Percentiles rank a stretch among this genome's conserved stretches.
These are phyloP conservation scores for Coemansia sp. DNA, from an alignment of 192 early-diverging fungal genomes.

Conservation along the genomic window DNA sequence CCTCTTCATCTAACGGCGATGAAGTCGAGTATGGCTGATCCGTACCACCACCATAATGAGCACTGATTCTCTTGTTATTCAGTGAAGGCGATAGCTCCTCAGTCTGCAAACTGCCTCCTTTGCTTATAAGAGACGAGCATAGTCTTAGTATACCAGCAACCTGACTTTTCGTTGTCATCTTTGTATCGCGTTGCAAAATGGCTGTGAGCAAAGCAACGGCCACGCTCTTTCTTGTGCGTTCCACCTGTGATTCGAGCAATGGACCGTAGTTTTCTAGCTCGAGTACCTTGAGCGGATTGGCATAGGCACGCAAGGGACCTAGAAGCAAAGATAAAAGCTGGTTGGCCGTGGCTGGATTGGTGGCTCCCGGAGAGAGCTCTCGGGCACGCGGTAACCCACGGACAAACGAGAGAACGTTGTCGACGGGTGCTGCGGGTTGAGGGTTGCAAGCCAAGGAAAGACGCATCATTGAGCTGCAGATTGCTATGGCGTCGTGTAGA, in stretches of 20 bases:
- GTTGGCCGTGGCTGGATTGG: constrained; percentile 62
- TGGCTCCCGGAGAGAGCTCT: constrained; percentile 68
- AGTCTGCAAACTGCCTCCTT: not conserved
- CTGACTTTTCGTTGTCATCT: constrained; percentile 37
- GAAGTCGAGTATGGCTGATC: constrained; percentile 2
- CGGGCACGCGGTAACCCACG: constrained; percentile 63
- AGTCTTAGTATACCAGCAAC: constrained; percentile 41
- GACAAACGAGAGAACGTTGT: constrained; percentile 88
- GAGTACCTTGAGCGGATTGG: constrained; percentile 60
- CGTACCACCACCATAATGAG: not conserved
- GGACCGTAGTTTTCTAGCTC: constrained; percentile 77
- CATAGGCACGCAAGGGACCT: constrained; percentile 76
- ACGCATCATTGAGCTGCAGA: constrained; percentile 83
- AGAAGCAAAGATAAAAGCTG: constrained; percentile 82
- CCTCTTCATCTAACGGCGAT: constrained; percentile 74
- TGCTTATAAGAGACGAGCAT: constrained; percentile 33
- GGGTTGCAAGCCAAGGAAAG: constrained; percentile 87
- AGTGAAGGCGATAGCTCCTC: not conserved
- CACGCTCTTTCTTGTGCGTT: constrained; percentile 75
- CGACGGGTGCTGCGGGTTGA: constrained; percentile 78
- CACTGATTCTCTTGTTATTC: not conserved
- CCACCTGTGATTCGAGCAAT: constrained; percentile 82
- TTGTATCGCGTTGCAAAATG: constrained; percentile 65
- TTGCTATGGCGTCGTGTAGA: constrained; percentile 86
- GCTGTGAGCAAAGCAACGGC: constrained; percentile 72